These are phyloP conservation scores for Dictyostelium capitatum DNA, from an alignment of 78 protist genomes.

Conservation along the genomic window DNA sequence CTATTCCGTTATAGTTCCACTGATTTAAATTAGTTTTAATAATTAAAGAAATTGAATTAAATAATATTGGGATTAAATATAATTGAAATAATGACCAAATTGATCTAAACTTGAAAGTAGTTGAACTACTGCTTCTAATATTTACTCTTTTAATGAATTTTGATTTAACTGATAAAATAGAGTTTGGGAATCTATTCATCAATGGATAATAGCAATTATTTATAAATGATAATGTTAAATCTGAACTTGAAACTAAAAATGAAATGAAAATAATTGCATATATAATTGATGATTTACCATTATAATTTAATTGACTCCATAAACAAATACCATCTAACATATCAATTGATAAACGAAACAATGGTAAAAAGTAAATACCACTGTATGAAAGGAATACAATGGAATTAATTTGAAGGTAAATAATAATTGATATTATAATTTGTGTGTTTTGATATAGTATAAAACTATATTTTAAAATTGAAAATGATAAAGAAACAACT, in stretches of 20 bases:
- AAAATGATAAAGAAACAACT: not conserved
- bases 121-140: not conserved
- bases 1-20: no score
- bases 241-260: constrained; percentile 1
- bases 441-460: no score
- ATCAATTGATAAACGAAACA: not conserved
- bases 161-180: not conserved
- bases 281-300: not conserved
- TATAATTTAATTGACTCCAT: not conserved
- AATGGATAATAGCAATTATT: not conserved
- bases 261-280: constrained; percentile 1
- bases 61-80: not conserved
- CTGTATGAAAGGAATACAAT: not conserved
- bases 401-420: constrained; percentile 10
- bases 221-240: not conserved
- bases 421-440: not conserved
- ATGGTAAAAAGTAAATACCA: constrained; percentile 15
- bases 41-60: not conserved
- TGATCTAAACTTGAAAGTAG: not conserved
- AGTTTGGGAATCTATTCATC: not conserved
- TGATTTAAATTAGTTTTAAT: no score
- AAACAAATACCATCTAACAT: not conserved
- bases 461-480: not conserved
- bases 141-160: not conserved
- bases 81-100: not conserved